phyloP scores from a whole-genome alignment of 2,329 filamentous ascomycete genomes.

The Tolypocladium amazonense region DNA sequence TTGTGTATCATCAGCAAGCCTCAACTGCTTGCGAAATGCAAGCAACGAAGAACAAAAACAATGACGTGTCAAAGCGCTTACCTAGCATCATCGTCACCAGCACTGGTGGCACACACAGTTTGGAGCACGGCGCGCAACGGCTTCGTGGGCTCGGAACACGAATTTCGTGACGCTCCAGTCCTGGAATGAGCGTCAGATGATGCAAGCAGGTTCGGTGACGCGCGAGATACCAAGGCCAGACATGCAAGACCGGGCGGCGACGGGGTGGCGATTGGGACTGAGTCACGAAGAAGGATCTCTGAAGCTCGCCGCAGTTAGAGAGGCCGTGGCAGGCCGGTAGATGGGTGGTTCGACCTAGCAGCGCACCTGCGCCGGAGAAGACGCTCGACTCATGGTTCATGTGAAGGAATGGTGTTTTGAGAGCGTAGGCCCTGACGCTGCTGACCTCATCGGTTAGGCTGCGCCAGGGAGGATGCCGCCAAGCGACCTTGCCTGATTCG shows the following conservation, averaged over 20 bases:
- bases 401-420: no score
- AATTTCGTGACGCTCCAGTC: background rate
- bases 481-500: conserved; percentile 1
- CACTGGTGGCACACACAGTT: background rate
- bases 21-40: background rate
- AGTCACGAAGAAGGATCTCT: no score
- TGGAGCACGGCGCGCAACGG: background rate
- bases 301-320: background rate
- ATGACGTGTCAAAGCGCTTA: background rate
- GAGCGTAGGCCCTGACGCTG: background rate
- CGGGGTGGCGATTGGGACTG: background rate
- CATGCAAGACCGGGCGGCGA: background rate
- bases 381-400: background rate
- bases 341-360: background rate
- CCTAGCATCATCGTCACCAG: background rate
- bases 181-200: background rate
- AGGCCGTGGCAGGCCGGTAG: background rate
- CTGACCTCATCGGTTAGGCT: background rate
- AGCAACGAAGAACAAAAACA: background rate
- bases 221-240: background rate
- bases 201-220: background rate
- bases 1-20: conserved; percentile 17
- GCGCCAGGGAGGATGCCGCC: background rate
- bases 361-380: background rate
- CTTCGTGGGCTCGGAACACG: background rate